Base-by-base conservation (phyloP, 164 flowering plant species). In the Umbilicus rupestris region DNA sequence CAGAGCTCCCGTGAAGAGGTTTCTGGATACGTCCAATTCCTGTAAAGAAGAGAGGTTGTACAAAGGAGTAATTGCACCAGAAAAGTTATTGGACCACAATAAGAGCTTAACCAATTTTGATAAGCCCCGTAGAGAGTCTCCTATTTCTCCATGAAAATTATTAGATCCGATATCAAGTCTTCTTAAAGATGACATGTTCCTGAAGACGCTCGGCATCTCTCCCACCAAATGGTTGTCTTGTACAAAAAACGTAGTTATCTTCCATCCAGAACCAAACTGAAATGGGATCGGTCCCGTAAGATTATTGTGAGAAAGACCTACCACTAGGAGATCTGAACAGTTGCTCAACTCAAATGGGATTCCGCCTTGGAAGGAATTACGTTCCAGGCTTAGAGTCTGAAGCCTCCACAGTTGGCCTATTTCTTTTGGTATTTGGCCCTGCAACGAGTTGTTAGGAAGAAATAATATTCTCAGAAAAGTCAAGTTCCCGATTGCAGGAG, bases 271-370 rank as follows among this genome's bases (percentile, higher is more conserved):
- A n/a, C 57, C 57, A 46, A 62, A 28, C 31, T 67, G 66, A 70
- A 37, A 64, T 9, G 39, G 69, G 62, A 62, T 60, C n/a, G 22
- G 1, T 20, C 66, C 65, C 0, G 20, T 31, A 3, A 68, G 14
- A 16, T 24, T 10, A 42, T 68, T 60, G 42, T 9, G 0, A 44
- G 37, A 20, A 19, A 69, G 37, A 87, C 87, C 78, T 84, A 85
- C 31, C 94, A n/a, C n/a, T n/a, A n/a, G n/a, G 89, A 84, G 3
- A 90, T 89, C 80, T 89, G 14, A 84, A 15, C 44, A 16, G 3
- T 30, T 12, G 6, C 37, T 33, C 6, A 33, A 6, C 37, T 33
- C 37, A 6, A 33, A 3, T 33, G 37, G 37, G 37, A 33, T 33
- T 6, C 3, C 37, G 37, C 37, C 37, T 6, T 33, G 37, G 37